Percentiles rank a stretch among this genome's conserved stretches.
Conservation (phyloP, 2,329 filamentous ascomycete species). For the Alternaria arborescens region DNA sequence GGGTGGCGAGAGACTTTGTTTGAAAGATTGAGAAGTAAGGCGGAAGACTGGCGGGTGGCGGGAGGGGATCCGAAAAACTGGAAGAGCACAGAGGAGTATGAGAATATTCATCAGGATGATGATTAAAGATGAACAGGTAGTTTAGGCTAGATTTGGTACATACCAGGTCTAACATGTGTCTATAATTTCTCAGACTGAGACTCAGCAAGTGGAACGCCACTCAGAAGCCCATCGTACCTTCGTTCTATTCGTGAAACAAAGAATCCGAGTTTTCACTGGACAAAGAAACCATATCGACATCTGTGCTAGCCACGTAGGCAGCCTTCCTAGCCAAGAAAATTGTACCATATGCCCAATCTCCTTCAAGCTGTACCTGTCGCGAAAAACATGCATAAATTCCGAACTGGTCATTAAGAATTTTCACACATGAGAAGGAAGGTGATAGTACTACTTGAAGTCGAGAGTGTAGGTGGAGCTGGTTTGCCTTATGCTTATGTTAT, state of each 20-base stretch:
- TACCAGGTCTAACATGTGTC: neutral
- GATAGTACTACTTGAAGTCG: too few species aligned
- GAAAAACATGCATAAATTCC: neutral
- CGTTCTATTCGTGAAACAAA: too few species aligned
- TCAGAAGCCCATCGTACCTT: neutral
- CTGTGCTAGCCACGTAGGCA: neutral
- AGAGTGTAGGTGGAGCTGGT: too few species aligned
- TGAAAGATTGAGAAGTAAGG: slow-evolving; percentile 42
- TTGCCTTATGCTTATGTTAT: too few species aligned
- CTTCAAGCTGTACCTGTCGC: neutral
- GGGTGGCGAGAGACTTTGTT: slow-evolving; percentile 55
- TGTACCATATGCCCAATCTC: neutral
- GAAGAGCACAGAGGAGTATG: slow-evolving; percentile 23
- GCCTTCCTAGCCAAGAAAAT: neutral
- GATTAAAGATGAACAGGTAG: neutral
- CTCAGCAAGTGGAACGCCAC: neutral
- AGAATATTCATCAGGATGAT: neutral
- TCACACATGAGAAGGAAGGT: neutral
- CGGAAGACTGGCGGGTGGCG: slow-evolving; percentile 48
- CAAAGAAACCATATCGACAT: neutral
- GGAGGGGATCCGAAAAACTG: slow-evolving; percentile 49
- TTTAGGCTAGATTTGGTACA: neutral
- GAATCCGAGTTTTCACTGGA: accelerated
- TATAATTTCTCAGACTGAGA: neutral
- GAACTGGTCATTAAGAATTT: neutral